Base-by-base conservation (phyloP, 768 basidiomycete genomes). In the Multifurca ochricompacta region DNA sequence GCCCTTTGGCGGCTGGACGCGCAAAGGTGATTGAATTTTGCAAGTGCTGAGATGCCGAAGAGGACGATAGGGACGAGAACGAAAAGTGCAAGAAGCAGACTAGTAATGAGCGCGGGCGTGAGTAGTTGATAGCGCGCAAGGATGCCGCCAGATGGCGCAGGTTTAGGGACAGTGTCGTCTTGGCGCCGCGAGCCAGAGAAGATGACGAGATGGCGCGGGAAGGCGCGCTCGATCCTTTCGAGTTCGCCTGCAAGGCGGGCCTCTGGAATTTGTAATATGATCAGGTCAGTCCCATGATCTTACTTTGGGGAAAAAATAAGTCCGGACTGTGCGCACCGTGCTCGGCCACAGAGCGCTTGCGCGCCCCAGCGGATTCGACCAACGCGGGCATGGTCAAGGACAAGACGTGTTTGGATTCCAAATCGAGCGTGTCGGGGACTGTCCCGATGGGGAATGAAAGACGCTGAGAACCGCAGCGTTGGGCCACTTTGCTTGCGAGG, bases 51-150 rank as follows among this genome's bases (percentile, higher is more conserved):
- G 48, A 90, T 74, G 27, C 83, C 83, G 35, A 85, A 51, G 65
- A 82, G 70, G 10, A 87, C 65, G 43, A 85, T 67, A 1, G 91
- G 87, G 21, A 91, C 63, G 11, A 87, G 71, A 46, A 88, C 63
- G 66, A 88, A 85, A 63, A 90, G 72, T 0, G 71, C 69, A 41
- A 90, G 68, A 45, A 90, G 74, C 16, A 91, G 75, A 6, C 74
- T 66, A 4, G 74, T 76, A 67, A 91, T 87, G 44, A 91, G 74
- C 0, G 76, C 84, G 1, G 89, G 85, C 0, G 87, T 87, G 44
- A 91, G 77, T 42, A 89, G 75, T 64, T 89, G 87, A 67, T 89
- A 90, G 31, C 74, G 78, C 57, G 81, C 76, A 25, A 91, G 75
- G 51, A 90, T 81, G 9, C 86, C 84, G 21, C 77, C 79, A 16